Evolutionary conservation across 2,329 filamentous ascomycete genomes (phyloP).

Genomic region (Lomentospora prolificans): DNA sequence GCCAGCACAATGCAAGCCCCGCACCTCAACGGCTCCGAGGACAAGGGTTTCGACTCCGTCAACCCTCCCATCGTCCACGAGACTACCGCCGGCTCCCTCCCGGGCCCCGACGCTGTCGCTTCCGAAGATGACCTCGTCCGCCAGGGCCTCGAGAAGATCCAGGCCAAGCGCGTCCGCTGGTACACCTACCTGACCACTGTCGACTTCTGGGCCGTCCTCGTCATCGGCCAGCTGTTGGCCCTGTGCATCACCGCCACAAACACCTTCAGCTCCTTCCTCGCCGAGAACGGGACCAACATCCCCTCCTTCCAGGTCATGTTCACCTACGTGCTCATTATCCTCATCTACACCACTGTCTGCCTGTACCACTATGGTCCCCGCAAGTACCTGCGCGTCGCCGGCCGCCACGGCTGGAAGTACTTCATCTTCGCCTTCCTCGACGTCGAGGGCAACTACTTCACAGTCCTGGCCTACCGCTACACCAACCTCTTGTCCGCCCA

Average conservation of each 20-base stretch:
- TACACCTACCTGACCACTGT: conserved; percentile 70
- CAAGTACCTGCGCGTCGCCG: conserved; percentile 54
- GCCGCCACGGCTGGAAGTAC: conserved; percentile 81
- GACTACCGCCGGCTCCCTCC: conserved; percentile 12
- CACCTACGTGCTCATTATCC: conserved; percentile 77
- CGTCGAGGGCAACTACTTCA: conserved; percentile 96
- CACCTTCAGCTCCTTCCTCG: conserved; percentile 75
- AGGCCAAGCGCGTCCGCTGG: conserved; percentile 45
- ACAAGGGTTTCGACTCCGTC: conserved; percentile 10
- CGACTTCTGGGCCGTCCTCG: conserved; percentile 80
- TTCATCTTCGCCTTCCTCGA: conserved; percentile 87
- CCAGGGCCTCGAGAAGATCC: conserved; percentile 44
- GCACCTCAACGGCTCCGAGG: conserved; percentile 9
- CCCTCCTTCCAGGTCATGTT: conserved; percentile 94
- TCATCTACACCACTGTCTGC: conserved; percentile 74
- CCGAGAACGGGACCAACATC: conserved; percentile 58
- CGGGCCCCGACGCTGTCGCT: conserved; percentile 12
- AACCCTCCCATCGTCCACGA: conserved; percentile 11
- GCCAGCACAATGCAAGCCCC: conserved; percentile 4
- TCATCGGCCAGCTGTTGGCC: conserved; percentile 73
- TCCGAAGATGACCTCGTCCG: conserved; percentile 29
- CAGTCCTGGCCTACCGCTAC: conserved; percentile 85
- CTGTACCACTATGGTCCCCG: conserved; percentile 70
- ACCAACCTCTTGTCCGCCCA: conserved; percentile 89
- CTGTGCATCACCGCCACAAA: conserved; percentile 89